These are phyloP conservation scores for Penicillium sp. DNA, from an alignment of 2,329 filamentous ascomycete species.

Conservation along the genomic window DNA sequence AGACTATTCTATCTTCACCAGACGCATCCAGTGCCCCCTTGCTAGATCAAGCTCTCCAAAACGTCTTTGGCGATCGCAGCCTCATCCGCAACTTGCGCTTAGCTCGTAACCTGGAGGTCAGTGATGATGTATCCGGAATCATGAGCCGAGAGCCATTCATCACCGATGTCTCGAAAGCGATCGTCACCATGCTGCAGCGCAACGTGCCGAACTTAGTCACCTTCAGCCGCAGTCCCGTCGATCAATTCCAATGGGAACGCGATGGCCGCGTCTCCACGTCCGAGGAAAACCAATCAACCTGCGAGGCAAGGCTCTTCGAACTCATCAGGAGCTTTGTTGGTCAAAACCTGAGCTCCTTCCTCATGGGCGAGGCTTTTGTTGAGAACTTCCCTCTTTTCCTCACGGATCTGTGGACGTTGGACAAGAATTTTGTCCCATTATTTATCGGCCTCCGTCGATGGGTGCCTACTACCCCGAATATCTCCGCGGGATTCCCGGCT, in stretches of 20 bases:
- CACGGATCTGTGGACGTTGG: slow-evolving; percentile 62
- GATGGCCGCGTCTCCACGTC: slow-evolving; percentile 52
- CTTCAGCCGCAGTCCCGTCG: slow-evolving; percentile 64
- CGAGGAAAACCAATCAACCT: slow-evolving; percentile 51
- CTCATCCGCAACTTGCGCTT: slow-evolving; percentile 44
- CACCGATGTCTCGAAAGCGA: slow-evolving; percentile 47
- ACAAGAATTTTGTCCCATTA: slow-evolving; percentile 60
- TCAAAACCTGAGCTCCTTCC: slow-evolving; percentile 51
- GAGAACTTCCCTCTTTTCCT: slow-evolving; percentile 60
- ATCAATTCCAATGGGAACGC: slow-evolving; percentile 68
- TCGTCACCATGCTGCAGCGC: slow-evolving; percentile 49
- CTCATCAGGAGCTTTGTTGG: slow-evolving; percentile 65
- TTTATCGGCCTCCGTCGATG: slow-evolving; percentile 62
- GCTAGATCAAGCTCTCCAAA: slow-evolving; percentile 45
- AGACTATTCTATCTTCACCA: slow-evolving; percentile 46
- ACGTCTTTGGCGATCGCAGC: slow-evolving; percentile 52
- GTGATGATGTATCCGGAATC: slow-evolving; percentile 44
- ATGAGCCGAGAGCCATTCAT: slow-evolving; percentile 58
- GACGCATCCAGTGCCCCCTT: slow-evolving; percentile 38
- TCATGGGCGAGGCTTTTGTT: slow-evolving; percentile 61
- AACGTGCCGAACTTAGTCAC: slow-evolving; percentile 64
- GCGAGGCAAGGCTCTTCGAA: slow-evolving; percentile 59
- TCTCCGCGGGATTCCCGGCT: slow-evolving; percentile 57
- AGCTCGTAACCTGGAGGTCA: slow-evolving; percentile 44
- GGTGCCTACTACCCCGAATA: slow-evolving; percentile 58